Evolutionary conservation across 768 basidiomycete species (phyloP), one percentile per base, ranked within the genome.

Genomic region (Boletus vermiculosoides): DNA sequence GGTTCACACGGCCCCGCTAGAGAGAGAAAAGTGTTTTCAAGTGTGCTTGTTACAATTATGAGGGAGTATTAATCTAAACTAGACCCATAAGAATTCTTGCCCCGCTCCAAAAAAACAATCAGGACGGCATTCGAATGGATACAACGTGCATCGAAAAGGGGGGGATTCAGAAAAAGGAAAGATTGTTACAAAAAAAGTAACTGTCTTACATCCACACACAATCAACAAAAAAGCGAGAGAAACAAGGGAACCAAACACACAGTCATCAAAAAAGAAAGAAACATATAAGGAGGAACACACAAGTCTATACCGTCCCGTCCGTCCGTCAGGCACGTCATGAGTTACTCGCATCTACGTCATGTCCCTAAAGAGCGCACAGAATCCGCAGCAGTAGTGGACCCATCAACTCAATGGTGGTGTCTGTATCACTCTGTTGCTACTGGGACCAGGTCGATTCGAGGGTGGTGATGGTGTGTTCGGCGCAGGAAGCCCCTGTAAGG

Each of bases 51-150:
- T 70, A 70, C 61, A 66, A 66, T 64, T 70, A 69, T 52, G 56
- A 68, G 55, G 53, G 39, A 54, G 57, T 58, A 64, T 54, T 70
- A 68, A 58, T 70, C 68, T 68, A 70, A 48, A 50, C 64, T 63
- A 59, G 48, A 55, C 63, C 65, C 63, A 59, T 57, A 58, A n/a
- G 62, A 56, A 59, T 48, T 50, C 44, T 20, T 62, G 59, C 54
- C 59, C 58, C 51, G n/a, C 57, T 55, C 63, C 60, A 64, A 67
- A 63, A 62, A 58, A 54, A 53, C 10, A 47, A 40, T 5, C 8
- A 33, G 58, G 42, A 53, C 55, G 49, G 41, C 47, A 41, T 56
- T 62, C 39, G 12, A 59, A 57, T 56, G 61, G 50, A 54, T 57
- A 58, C 61, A 68, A 57, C 22, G 52, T 52, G 53, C 37, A 46